Evolutionary conservation across 345 rosid genomes (phyloP), one percentile per base, ranked within the genome.

Genomic region (Crucihimalaya himalaica): DNA sequence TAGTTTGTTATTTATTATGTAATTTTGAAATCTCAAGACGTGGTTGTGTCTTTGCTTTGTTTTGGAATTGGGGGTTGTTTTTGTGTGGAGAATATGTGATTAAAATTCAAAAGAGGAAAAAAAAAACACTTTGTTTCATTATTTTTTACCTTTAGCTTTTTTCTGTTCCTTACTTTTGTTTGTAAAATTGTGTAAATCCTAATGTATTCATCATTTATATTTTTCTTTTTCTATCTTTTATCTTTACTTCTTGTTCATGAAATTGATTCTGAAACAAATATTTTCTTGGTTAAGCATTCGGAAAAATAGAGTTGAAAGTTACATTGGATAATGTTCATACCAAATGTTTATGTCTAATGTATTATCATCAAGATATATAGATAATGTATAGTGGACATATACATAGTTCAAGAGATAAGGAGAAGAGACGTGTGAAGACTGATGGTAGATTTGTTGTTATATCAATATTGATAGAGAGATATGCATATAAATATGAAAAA

Each of bases 31-130:
- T 55, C 19, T 50, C 56, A 13, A 53, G 56, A 23, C 35, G 52
- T 76, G 80, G 66, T 62, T 76, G 75, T 69, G 60, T 55, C 53
- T 51, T 63, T 73, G 70, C 58, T 73, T 56, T 74, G 27, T 47
- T 54, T 76, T 70, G 56, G 5, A 54, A 45, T 63, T 70, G 52
- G 53, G 78, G 55, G 5, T 70, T 70, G 54, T 20, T 70, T 55
- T 76, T 63, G 75, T 70, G 71, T 42, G 65, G 65, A 55, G 59
- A 53, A 25, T 62, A 69, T 69, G 71, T 76, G 75, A 76, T 76
- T 62, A 69, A 60, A 60, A 32, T 54, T 20, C 19, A 53, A 63
- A 75, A 67, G 74, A 31, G n/a, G n/a, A n/a, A n/a, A 40, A 68
- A 16, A 60, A 75, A 15, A 45, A 54, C 19, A 55, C 29, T 70